phyloP scores from a whole-genome alignment of 2,329 filamentous ascomycete species.

The Aspergillus ochraceus region DNA sequence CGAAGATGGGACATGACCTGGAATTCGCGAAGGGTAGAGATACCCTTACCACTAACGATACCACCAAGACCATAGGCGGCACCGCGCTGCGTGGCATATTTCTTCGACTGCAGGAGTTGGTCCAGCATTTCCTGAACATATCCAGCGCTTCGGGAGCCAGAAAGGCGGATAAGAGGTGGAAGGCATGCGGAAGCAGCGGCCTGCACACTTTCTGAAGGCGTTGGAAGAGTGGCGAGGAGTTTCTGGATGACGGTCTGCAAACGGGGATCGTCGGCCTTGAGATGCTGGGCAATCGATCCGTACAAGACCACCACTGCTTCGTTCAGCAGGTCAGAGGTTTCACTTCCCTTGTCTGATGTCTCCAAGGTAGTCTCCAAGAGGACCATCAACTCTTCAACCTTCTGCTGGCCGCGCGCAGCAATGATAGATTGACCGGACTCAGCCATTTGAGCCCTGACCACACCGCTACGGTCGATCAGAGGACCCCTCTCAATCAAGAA shows the following conservation, averaged over 20 bases:
- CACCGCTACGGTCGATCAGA: slow-evolving; percentile 75
- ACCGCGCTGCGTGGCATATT: slow-evolving; percentile 87
- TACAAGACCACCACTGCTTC: slow-evolving; percentile 98
- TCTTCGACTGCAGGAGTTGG: slow-evolving; percentile 80
- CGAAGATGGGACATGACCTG: slow-evolving; percentile 80
- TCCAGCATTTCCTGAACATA: slow-evolving; percentile 82
- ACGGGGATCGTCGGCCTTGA: slow-evolving; percentile 80
- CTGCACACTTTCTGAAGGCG: slow-evolving; percentile 94
- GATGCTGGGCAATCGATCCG: slow-evolving; percentile 84
- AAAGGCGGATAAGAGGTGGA: slow-evolving; percentile 83
- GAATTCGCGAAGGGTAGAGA: slow-evolving; percentile 77
- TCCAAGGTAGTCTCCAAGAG: slow-evolving; percentile 89
- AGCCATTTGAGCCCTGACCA: slow-evolving; percentile 85
- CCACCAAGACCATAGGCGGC: slow-evolving; percentile 94
- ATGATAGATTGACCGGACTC: slow-evolving; percentile 83
- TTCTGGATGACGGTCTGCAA: slow-evolving; percentile 85
- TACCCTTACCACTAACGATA: slow-evolving; percentile 82
- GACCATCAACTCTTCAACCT: slow-evolving; percentile 88
- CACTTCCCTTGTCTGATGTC: slow-evolving; percentile 75
- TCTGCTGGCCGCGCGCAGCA: slow-evolving; percentile 73
- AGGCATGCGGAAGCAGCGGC: slow-evolving; percentile 94
- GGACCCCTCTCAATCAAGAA: slow-evolving; percentile 87
- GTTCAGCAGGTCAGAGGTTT: slow-evolving; percentile 84
- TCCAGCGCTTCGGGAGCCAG: slow-evolving; percentile 70
- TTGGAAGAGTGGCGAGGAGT: slow-evolving; percentile 82